Base-by-base conservation (phyloP, 257 asterid genomes). In the Solanum rostratum region DNA sequence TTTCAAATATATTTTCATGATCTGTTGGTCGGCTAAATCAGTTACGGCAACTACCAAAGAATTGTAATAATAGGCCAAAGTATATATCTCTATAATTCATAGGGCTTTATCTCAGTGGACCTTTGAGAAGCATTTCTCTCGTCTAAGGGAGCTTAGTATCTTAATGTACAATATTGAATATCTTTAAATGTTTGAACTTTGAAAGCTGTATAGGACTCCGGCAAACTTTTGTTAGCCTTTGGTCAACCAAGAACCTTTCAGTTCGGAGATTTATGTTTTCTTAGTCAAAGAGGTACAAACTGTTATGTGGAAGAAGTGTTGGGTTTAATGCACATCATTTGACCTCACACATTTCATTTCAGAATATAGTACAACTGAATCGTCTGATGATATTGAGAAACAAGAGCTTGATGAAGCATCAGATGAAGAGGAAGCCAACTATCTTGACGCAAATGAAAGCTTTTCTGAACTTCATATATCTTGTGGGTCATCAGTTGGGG, bases 281-380 rank as follows among this genome's bases (percentile, higher is more conserved):
- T 27, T 65, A 30, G 22, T 29, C 45, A 65, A 27, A 65, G 30
- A 65, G 43, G 73, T 27, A 63, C 71, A 29, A 27, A 27, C 43
- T 63, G 71, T 63, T 63, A 63, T 33, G 49, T 33, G 76, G 76
- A 29, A 16, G 22, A 68, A n/a, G 15, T 69, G 78, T 37, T 69
- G 27, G 50, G 50, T 69, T 14, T 37, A 68, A 68, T 68, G 50
- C 52, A 37, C 78, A 18, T 78, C 43, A 29, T 78, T 50, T 78
- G 29, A 78, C 63, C 63, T 83, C 85, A 6, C 68, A 66, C 29
- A 52, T 37, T 87, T 88, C 54, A 84, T 65, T 86, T 79, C 92
- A 96, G 99, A 92, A 88, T 93, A 97, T 96, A 94, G 99, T 92
- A 96, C 98, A 30, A 96, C 99, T 22, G 99, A 93, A 90, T 96